A percentile compares a stretch with the other conserved stretches of the same genome.
phyloP scores from a whole-genome alignment of 2,329 filamentous ascomycete genomes.

The Cordyceps pruinosa region DNA sequence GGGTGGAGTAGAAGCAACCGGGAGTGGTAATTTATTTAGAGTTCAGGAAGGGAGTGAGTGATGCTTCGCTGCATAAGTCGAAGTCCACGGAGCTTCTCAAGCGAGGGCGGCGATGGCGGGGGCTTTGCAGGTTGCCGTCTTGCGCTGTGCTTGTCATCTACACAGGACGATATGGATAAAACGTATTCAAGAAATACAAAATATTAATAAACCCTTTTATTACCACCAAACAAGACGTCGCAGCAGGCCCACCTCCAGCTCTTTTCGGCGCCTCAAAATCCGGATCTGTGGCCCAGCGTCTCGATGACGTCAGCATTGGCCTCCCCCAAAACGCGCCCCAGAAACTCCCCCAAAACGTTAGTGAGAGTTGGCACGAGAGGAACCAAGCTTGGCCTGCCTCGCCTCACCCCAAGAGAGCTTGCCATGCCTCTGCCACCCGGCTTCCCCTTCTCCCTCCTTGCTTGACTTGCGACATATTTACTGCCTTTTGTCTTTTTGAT shows the following conservation, averaged over 20 bases:
- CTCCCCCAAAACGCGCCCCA: neutral
- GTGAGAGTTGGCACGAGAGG: neutral
- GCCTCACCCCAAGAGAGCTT: neutral
- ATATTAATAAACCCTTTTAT: too few species aligned
- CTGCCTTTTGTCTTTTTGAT: neutral
- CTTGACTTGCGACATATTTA: neutral
- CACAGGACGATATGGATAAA: too few species aligned
- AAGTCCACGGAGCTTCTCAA: too few species aligned
- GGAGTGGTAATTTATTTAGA: neutral
- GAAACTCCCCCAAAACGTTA: neutral
- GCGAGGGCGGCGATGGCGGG: too few species aligned
- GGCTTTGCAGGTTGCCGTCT: too few species aligned
- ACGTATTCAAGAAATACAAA: too few species aligned
- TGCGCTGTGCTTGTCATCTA: too few species aligned
- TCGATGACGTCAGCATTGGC: neutral
- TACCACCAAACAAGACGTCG: too few species aligned
- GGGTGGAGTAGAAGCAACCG: too few species aligned
- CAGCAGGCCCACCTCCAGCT: slow-evolving; percentile 4
- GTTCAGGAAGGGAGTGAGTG: neutral
- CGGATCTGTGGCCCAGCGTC: neutral
- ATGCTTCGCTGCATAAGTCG: too few species aligned
- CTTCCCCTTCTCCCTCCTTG: neutral
- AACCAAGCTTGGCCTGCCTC: neutral
- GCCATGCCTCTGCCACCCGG: neutral
- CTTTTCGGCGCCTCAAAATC: neutral